These are phyloP conservation scores for Beta lomatogona DNA, from an alignment of 179 eudicot species.

Conservation along the genomic window DNA sequence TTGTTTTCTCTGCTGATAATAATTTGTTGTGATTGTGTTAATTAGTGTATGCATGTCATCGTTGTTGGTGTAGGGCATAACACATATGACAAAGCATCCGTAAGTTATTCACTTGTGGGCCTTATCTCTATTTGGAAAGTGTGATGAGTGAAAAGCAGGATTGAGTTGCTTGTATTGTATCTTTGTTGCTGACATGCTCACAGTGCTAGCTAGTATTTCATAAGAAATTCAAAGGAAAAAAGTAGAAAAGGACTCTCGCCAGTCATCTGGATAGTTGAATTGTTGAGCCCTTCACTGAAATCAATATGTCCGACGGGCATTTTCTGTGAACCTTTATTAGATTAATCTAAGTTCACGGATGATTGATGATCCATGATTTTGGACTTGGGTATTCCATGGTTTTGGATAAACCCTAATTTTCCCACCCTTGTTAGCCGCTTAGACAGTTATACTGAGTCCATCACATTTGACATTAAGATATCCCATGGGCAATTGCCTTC, in stretches of 20 bases:
- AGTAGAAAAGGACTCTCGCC: background rate
- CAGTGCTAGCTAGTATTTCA: background rate
- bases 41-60: conserved; percentile 85
- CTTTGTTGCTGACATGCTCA: background rate
- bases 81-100: conserved; percentile 95
- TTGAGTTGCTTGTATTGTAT: background rate
- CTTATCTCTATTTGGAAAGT: background rate
- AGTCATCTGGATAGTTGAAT: background rate
- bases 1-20: background rate
- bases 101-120: conserved; percentile 43
- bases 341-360: background rate
- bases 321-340: background rate
- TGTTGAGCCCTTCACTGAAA: background rate
- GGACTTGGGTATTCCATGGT: background rate
- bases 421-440: background rate
- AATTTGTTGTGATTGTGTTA: conserved; percentile 1
- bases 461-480: background rate
- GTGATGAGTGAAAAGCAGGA: background rate
- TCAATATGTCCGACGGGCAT: background rate
- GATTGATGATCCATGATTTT: background rate
- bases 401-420: background rate
- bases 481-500: background rate
- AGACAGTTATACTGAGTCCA: background rate
- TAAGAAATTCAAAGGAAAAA: background rate
- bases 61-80: conserved; percentile 91